Percentiles rank a stretch among this genome's conserved stretches.
phyloP scores from a whole-genome alignment of 768 basidiomycete genomes.

The Pulveroboletus ravenelii region DNA sequence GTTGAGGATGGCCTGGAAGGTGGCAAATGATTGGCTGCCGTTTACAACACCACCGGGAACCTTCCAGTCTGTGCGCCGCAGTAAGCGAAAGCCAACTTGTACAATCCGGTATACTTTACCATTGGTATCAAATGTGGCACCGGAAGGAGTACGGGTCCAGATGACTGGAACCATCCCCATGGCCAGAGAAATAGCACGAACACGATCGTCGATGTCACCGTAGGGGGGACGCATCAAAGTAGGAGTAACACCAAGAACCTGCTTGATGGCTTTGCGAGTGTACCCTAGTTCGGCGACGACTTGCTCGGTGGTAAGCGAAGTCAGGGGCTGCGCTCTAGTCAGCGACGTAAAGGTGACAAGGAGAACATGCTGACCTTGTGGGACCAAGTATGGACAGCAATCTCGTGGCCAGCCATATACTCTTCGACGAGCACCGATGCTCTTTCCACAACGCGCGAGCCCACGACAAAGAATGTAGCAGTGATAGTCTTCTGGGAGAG shows the following conservation, averaged over 20 bases:
- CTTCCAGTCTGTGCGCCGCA: slow-evolving; percentile 62
- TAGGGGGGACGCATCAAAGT: slow-evolving; percentile 77
- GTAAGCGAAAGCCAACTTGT: slow-evolving; percentile 5
- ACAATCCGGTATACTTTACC: slow-evolving; percentile 36
- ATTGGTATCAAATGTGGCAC: slow-evolving; percentile 65
- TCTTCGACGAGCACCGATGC: slow-evolving; percentile 73
- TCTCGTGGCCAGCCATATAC: slow-evolving; percentile 76
- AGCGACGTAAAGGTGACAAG: slow-evolving; percentile 8
- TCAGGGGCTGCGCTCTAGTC: slow-evolving; percentile 44
- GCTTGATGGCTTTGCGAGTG: slow-evolving; percentile 82
- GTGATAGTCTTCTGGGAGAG: slow-evolving; percentile 55
- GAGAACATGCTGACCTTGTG: slow-evolving; percentile 48
- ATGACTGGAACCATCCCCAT: slow-evolving; percentile 92
- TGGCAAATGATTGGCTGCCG: slow-evolving; percentile 59
- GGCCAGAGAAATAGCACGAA: slow-evolving; percentile 81
- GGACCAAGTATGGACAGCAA: slow-evolving; percentile 89
- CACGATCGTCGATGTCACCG: slow-evolving; percentile 90
- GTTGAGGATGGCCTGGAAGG: slow-evolving; percentile 69
- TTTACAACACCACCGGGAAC: slow-evolving; percentile 73
- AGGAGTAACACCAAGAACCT: slow-evolving; percentile 69
- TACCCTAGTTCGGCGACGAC: slow-evolving; percentile 93
- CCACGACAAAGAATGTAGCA: slow-evolving; percentile 91
- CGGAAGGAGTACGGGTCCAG: slow-evolving; percentile 68
- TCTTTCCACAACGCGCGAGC: slow-evolving; percentile 77
- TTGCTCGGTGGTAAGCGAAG: slow-evolving; percentile 70